Evolutionary conservation across 441 rosid species (phyloP).

Genomic region (Eutrema salsugineum): DNA sequence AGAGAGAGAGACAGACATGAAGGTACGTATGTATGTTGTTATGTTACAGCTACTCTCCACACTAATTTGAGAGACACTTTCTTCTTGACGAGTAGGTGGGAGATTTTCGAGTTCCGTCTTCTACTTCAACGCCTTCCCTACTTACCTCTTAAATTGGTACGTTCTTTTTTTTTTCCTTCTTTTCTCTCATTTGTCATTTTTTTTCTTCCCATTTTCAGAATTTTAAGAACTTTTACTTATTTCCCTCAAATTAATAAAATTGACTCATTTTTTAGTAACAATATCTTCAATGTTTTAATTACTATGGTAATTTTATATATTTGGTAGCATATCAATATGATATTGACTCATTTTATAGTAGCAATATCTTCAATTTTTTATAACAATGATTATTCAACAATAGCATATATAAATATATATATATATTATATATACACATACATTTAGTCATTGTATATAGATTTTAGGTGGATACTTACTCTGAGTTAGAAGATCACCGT

Average conservation of each 20-base stretch:
- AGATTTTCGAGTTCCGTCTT: constrained; percentile 8
- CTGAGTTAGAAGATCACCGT: not conserved
- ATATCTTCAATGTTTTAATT: not conserved
- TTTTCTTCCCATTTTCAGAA: not conserved
- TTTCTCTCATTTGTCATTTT: not conserved
- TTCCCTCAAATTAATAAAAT: not conserved
- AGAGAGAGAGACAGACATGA: not conserved
- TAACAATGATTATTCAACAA: not conserved
- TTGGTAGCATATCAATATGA: not conserved
- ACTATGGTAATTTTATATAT: no score
- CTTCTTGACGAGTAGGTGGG: not conserved
- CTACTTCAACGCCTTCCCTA: not conserved
- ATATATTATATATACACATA: not conserved
- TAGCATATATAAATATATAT: not conserved
- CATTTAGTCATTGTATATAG: not conserved
- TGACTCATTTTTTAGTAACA: not conserved
- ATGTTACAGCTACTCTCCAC: not conserved
- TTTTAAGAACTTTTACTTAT: not conserved
- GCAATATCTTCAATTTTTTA: not conserved
- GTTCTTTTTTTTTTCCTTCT: not conserved
- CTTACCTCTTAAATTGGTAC: not conserved
- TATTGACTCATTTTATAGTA: not conserved
- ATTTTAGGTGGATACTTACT: not conserved
- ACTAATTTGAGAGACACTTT: not conserved
- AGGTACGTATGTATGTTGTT: no score